Conservation (phyloP, 352 stramenopile species). For the Thalassiosira sp. region DNA sequence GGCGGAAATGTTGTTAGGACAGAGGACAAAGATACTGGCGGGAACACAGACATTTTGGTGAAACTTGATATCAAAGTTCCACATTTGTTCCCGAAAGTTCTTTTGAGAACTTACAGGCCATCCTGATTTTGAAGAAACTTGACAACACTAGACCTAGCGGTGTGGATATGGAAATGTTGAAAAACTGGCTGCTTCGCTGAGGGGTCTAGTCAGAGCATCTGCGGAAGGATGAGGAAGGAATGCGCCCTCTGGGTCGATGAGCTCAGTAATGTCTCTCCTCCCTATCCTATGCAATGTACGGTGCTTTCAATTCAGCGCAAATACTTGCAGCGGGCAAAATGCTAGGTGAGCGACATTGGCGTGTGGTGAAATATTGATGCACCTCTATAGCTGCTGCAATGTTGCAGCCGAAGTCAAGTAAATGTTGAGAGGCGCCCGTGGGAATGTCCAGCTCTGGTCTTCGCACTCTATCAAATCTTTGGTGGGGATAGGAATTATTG, state of each 20-base stretch:
- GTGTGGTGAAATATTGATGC: conserved; percentile 13
- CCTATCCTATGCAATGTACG: conserved; percentile 11
- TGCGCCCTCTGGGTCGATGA: not conserved
- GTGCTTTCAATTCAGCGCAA: not conserved
- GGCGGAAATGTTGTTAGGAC: not conserved
- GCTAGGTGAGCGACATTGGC: conserved; percentile 5
- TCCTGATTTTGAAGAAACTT: not conserved
- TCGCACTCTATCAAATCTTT: too few species aligned
- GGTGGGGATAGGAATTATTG: too few species aligned
- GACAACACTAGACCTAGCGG: conserved; percentile 1
- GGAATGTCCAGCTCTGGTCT: conserved; percentile 27
- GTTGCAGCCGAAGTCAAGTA: not conserved
- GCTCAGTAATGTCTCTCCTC: conserved; percentile 8
- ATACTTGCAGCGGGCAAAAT: conserved; percentile 17
- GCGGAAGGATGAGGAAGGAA: not conserved
- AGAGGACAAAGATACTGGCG: not conserved
- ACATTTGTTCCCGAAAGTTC: not conserved
- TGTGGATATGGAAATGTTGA: conserved; percentile 12
- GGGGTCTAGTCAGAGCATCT: not conserved
- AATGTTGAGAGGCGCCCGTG: conserved; percentile 18
- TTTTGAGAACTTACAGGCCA: too few species aligned
- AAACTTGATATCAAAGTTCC: not conserved
- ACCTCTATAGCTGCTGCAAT: not conserved
- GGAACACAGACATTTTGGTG: not conserved
- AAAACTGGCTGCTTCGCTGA: conserved; percentile 28